Evolutionary conservation across 345 rosid species (phyloP), one percentile per base, ranked within the genome.

Genomic region (Melaleuca alternifolia): DNA sequence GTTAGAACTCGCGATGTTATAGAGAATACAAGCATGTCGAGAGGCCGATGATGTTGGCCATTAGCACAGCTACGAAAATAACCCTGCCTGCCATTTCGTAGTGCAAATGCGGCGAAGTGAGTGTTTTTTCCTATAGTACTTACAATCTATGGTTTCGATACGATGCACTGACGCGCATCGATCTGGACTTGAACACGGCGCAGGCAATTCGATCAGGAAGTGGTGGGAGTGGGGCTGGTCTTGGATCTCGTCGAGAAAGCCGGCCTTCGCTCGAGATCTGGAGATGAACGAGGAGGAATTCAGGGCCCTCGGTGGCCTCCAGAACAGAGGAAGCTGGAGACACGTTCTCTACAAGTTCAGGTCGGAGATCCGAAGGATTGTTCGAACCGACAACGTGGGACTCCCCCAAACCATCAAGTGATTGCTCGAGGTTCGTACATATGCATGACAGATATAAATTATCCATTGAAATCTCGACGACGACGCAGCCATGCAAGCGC

Each of bases 161-260:
- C 81, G 1, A 26, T 50, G 54, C 11, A 12, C 37, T 24, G 48
- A 75, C 21, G 10, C 11, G 82, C 20, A 26, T 82, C 11, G 10
- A 50, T 82, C 53, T 4, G 53, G 54, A 82, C 37, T 50, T 48
- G 54, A 51, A 51, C 54, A 51, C 5, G 89, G 90, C 71, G 92
- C 94, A 1, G 94, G 95, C 1, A 92, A 84, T 84, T 95, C 96
- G 54, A 87, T 94, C 37, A 90, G 91, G 86, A 92, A 92, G 84
- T 96, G 98, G 96, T 95, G 98, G 98, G 93, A 92, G 75, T 93
- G 94, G 96, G 90, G 96, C 20, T 93, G 96, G 92, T 89, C 95
- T 12, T 95, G 98, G 97, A 90, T 96, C 88, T 89, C 94, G 10
- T 94, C 96, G 6, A 92, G 91, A 84, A 96, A 94, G 85, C 96